Conservation (phyloP, 148 eudicot species). For the Rhododendron henanense region DNA sequence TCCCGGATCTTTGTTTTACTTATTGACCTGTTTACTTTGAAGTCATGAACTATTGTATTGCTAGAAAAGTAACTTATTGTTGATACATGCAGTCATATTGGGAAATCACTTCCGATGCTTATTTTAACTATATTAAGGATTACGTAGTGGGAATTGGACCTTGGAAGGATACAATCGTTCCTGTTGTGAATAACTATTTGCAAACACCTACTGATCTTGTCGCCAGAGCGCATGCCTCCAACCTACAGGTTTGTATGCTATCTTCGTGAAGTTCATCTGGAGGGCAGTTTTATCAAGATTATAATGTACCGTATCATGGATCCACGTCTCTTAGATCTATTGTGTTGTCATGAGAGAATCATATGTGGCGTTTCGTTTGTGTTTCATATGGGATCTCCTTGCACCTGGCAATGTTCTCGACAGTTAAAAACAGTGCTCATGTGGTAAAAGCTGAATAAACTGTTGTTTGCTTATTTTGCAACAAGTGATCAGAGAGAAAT, state of each 20-base stretch:
- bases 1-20: background rate
- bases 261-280: background rate
- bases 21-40: background rate
- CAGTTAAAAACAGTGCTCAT: background rate
- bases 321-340: background rate
- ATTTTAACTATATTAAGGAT: slow-evolving; percentile 65
- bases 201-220: slow-evolving; percentile 82
- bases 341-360: background rate
- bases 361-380: background rate
- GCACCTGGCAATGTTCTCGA: background rate
- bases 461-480: background rate
- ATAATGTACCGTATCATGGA: background rate
- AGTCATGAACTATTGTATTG: background rate
- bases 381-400: background rate
- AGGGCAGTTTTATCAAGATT: background rate
- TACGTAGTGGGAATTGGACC: slow-evolving; percentile 94
- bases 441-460: background rate
- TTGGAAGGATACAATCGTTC: slow-evolving; percentile 88
- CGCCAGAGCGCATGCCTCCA: slow-evolving; percentile 86
- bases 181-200: slow-evolving; percentile 60
- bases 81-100: slow-evolving; percentile 51
- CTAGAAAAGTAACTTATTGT: background rate
- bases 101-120: slow-evolving; percentile 93
- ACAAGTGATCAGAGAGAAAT: background rate
- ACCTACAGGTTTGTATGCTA: slow-evolving; percentile 57